phyloP scores from a whole-genome alignment of 495 filamentous ascomycete species.

The Talaromyces thailandensis region DNA sequence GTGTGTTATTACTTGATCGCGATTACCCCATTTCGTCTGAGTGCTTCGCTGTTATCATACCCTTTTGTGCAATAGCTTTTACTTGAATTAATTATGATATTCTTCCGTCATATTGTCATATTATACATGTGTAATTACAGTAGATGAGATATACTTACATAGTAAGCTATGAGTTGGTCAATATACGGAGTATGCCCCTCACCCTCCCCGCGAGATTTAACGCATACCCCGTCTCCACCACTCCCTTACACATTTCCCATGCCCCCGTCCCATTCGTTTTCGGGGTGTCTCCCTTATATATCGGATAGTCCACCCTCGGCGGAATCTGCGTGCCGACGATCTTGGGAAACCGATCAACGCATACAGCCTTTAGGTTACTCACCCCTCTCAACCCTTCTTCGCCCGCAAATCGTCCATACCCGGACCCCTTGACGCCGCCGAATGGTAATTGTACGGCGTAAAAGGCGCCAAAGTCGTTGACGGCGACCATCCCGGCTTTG shows the following conservation, averaged over 20 bases:
- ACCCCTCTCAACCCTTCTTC: constrained; percentile 77
- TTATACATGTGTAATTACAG: background rate
- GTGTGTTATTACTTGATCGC: background rate
- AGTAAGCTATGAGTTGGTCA: constrained; percentile 22
- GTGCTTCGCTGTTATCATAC: background rate
- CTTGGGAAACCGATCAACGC: constrained; percentile 57
- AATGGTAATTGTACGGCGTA: constrained; percentile 93
- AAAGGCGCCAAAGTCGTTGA: constrained; percentile 90
- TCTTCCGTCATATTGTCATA: background rate
- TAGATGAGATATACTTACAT: background rate
- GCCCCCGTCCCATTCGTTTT: constrained; percentile 41
- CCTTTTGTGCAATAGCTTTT: background rate
- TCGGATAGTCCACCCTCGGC: constrained; percentile 68
- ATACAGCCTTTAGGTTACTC: constrained; percentile 81
- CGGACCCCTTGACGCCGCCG: constrained; percentile 76
- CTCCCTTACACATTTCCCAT: constrained; percentile 51
- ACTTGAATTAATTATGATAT: background rate
- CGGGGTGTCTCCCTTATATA: constrained; percentile 38
- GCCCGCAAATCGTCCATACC: constrained; percentile 89
- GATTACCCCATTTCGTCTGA: background rate
- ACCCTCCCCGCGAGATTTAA: constrained; percentile 37
- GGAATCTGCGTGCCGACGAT: constrained; percentile 68
- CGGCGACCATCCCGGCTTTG: constrained; percentile 77
- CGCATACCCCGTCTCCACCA: constrained; percentile 56
- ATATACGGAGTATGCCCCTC: constrained; percentile 37